Conservation (phyloP, 176 grass and related monocot species). For the Rhynchospora pubera region DNA sequence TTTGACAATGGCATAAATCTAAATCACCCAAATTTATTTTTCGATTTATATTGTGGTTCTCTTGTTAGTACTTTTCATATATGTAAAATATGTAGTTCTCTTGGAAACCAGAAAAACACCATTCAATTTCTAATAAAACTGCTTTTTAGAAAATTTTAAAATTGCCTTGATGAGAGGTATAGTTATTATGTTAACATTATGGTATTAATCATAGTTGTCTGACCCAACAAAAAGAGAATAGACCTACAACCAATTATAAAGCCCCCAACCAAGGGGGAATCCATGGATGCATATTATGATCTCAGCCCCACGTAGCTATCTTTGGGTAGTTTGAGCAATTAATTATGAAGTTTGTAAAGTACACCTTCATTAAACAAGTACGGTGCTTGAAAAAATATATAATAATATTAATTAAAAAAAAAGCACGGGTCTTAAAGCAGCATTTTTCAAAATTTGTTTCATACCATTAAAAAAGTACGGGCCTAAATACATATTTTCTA, state of each 20-base stretch:
- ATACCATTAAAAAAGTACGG: no score
- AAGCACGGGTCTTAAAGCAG: no score
- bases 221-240: not conserved
- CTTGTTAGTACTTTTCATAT: not conserved
- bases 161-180: not conserved
- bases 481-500: no score
- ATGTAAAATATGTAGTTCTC: not conserved
- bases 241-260: not conserved
- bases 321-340: not conserved
- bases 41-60: not conserved
- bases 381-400: not conserved
- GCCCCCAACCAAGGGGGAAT: not conserved
- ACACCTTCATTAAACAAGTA: not conserved
- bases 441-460: no score
- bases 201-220: not conserved
- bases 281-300: constrained; percentile 6
- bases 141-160: not conserved
- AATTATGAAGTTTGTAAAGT: not conserved
- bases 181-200: constrained; percentile 9
- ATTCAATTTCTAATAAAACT: not conserved
- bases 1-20: no score
- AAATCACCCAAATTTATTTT: not conserved
- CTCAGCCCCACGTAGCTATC: not conserved
- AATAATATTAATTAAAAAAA: no score
- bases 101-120: not conserved